A percentile compares a stretch with the other conserved stretches of the same genome.
Conservation (phyloP, 495 filamentous ascomycete genomes). For the Trichoderma gamsii region DNA sequence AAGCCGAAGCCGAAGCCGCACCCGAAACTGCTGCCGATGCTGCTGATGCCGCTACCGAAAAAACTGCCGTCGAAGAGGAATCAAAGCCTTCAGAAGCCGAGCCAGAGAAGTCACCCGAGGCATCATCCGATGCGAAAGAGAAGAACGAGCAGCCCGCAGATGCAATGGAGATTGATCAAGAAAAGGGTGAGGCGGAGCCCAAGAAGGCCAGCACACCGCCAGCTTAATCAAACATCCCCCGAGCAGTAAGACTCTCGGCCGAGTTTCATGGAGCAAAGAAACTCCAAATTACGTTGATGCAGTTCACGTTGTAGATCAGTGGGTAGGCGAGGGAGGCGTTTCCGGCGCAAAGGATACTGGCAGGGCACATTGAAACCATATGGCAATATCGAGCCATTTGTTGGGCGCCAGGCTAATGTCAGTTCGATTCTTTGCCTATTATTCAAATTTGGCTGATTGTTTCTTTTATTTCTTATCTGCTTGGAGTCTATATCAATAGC, state of each 20-base stretch:
- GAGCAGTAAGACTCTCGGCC: not conserved
- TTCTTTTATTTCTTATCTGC: not conserved
- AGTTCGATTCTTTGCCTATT: not conserved
- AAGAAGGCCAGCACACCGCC: conserved; percentile 3
- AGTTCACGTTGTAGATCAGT: not conserved
- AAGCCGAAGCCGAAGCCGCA: too few species aligned
- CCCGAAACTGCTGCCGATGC: not conserved
- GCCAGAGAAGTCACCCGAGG: not conserved
- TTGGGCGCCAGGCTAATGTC: not conserved
- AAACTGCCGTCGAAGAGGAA: not conserved
- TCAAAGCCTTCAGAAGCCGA: conserved; percentile 5
- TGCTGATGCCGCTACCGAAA: not conserved
- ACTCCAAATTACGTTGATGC: not conserved
- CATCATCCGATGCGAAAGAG: not conserved
- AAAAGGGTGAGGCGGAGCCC: conserved; percentile 11
- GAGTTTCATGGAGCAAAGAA: not conserved
- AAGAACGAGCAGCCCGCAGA: not conserved
- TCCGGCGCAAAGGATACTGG: conserved; percentile 2
- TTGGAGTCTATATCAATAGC: not conserved
- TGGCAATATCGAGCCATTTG: not conserved
- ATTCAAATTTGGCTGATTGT: not conserved
- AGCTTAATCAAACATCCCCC: not conserved
- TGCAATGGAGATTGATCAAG: conserved; percentile 11
- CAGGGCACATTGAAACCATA: not conserved
- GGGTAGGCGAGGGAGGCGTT: conserved; percentile 1